Evolutionary conservation across 2,329 filamentous ascomycete genomes (phyloP).

Genomic region (Arthrobotrys musiformis): DNA sequence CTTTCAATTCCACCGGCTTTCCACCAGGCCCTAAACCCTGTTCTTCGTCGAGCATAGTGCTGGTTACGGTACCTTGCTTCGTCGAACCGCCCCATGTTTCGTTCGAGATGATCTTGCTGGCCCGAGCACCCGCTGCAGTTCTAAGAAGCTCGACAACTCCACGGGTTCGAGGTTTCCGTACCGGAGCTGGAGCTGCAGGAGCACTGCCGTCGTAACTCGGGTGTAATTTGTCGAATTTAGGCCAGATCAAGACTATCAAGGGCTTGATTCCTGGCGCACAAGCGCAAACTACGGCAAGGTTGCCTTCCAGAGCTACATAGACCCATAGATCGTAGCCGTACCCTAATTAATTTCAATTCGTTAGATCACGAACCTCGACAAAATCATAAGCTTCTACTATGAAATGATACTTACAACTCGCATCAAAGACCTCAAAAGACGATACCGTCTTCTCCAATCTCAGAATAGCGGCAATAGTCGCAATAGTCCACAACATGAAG

Average conservation of each 20-base stretch:
- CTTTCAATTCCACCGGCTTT: constrained; percentile 10
- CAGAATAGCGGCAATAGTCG: constrained; percentile 31
- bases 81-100: constrained; percentile 24
- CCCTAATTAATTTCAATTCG: not conserved
- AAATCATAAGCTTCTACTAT: not conserved
- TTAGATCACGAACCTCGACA: not conserved
- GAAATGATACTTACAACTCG: constrained; percentile 30
- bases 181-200: not conserved
- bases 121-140: constrained; percentile 9
- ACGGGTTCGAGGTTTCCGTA: constrained; percentile 9
- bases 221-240: constrained; percentile 45
- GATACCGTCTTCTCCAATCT: constrained; percentile 22
- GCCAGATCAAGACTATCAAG: constrained; percentile 32
- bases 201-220: not conserved
- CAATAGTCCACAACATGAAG: constrained; percentile 32
- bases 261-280: constrained; percentile 41
- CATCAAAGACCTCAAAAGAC: constrained; percentile 32
- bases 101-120: constrained; percentile 23
- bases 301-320: constrained; percentile 31
- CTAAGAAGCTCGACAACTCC: constrained; percentile 19
- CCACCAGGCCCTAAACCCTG: not conserved
- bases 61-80: constrained; percentile 26
- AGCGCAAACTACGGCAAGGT: constrained; percentile 35
- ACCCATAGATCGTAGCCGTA: constrained; percentile 43
- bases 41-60: constrained; percentile 16